Conservation (phyloP, 2,329 filamentous ascomycete species). For the Teratosphaeria pseudoeucalypti region DNA sequence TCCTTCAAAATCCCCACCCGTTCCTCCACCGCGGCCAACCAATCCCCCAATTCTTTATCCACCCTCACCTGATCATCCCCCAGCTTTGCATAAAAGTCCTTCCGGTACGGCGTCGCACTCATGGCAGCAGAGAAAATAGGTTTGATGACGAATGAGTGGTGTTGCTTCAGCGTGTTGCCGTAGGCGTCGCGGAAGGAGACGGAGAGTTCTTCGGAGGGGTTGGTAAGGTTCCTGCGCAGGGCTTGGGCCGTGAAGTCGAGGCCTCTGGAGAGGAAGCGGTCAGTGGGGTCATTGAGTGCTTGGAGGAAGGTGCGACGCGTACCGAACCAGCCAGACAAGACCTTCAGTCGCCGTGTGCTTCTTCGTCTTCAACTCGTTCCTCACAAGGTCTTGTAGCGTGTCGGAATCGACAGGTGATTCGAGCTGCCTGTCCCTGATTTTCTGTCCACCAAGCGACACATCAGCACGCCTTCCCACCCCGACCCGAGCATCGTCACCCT, state of each 20-base stretch:
- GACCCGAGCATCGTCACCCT: background rate
- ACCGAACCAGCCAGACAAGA: slow-evolving; percentile 83
- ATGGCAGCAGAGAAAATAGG: slow-evolving; percentile 89
- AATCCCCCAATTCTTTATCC: slow-evolving; percentile 52
- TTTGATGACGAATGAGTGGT: slow-evolving; percentile 84
- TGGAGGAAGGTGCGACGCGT: slow-evolving; percentile 1
- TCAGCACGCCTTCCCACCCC: background rate
- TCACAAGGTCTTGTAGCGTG: slow-evolving; percentile 73
- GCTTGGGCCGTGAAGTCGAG: slow-evolving; percentile 89
- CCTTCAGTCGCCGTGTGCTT: slow-evolving; percentile 85
- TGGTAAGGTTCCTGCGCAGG: slow-evolving; percentile 64
- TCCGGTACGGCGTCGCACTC: slow-evolving; percentile 83
- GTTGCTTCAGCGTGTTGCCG: slow-evolving; percentile 73
- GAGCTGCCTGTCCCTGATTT: slow-evolving; percentile 75
- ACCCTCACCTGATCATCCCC: slow-evolving; percentile 57
- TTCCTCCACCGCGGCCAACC: slow-evolving; percentile 68
- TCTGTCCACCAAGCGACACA: slow-evolving; percentile 41
- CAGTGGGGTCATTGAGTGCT: background rate
- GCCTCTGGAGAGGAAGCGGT: slow-evolving; percentile 45
- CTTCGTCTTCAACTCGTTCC: slow-evolving; percentile 81
- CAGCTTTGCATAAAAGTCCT: slow-evolving; percentile 86
- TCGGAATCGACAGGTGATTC: slow-evolving; percentile 68
- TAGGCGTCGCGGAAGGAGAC: slow-evolving; percentile 83
- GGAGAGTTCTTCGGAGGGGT: slow-evolving; percentile 62
- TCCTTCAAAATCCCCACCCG: slow-evolving; percentile 64